Percentiles rank a stretch among this genome's conserved stretches.
Evolutionary conservation across 805 yeast species (phyloP).

Genomic region (Priceomyces melissophilus): DNA sequence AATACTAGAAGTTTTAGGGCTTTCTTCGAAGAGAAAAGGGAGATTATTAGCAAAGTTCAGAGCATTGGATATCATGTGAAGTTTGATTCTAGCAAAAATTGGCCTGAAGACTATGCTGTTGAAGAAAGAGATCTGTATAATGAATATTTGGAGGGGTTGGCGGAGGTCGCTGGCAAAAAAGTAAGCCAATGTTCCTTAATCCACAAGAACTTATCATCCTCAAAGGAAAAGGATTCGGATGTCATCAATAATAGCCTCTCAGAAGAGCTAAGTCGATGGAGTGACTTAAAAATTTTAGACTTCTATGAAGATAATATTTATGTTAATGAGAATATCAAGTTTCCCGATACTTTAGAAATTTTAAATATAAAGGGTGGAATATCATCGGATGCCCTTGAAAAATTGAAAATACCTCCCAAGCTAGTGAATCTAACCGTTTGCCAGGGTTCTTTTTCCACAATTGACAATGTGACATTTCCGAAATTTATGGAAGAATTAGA

Average conservation of each 20-base stretch:
- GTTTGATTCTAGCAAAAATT: conserved; percentile 27
- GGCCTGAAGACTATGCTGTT: conserved; percentile 26
- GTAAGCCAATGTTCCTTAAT: conserved; percentile 39
- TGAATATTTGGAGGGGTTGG: conserved; percentile 20
- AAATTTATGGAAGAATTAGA: conserved; percentile 28
- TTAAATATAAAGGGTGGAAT: conserved; percentile 39
- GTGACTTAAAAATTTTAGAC: conserved; percentile 29
- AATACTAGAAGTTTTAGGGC: conserved; percentile 18
- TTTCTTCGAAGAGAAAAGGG: conserved; percentile 17
- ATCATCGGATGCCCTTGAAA: conserved; percentile 36
- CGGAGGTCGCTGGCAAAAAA: conserved; percentile 20
- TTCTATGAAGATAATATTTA: conserved; percentile 36
- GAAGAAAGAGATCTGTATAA: conserved; percentile 23
- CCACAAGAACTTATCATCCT: conserved; percentile 30
- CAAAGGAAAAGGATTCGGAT: conserved; percentile 30
- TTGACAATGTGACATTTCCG: conserved; percentile 37
- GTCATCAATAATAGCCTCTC: conserved; percentile 35
- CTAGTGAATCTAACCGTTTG: conserved; percentile 28
- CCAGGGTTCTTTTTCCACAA: conserved; percentile 30
- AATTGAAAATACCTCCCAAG: conserved; percentile 35
- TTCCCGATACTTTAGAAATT: conserved; percentile 36
- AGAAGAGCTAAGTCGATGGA: conserved; percentile 34
- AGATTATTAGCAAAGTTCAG: conserved; percentile 11
- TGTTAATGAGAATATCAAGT: conserved; percentile 35
- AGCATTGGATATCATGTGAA: conserved; percentile 35